Conservation (phyloP, 2,329 filamentous ascomycete genomes). For the Zymoseptoria passerinii region DNA sequence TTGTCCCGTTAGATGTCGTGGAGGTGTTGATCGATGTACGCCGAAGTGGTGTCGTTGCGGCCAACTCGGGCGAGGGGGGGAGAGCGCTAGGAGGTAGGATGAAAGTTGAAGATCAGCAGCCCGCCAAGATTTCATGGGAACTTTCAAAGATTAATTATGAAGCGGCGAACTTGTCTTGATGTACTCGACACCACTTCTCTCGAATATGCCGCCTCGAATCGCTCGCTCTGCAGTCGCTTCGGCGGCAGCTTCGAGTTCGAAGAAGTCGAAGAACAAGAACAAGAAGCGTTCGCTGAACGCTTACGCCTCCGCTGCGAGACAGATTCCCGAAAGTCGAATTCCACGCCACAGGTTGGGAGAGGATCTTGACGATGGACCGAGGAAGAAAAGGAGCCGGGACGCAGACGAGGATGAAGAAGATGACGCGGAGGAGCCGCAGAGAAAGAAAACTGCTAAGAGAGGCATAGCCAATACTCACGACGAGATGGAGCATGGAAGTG, state of each 20-base stretch:
- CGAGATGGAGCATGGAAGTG: slow-evolving; percentile 64
- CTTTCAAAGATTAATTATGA: neutral
- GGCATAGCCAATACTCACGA: slow-evolving; percentile 25
- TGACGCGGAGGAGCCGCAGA: slow-evolving; percentile 21
- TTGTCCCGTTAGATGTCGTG: neutral
- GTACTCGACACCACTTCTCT: neutral
- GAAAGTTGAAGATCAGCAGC: slow-evolving; percentile 1
- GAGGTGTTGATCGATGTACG: neutral
- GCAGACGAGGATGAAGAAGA: slow-evolving; percentile 46
- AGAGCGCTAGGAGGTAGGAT: slow-evolving; percentile 7
- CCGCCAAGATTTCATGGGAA: neutral
- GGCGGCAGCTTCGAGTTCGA: slow-evolving; percentile 21
- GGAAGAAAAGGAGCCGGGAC: slow-evolving; percentile 36
- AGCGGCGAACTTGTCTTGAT: neutral
- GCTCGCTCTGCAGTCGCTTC: slow-evolving; percentile 29
- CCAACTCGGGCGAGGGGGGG: slow-evolving; percentile 9
- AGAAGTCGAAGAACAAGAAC: slow-evolving; percentile 35
- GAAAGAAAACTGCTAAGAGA: slow-evolving; percentile 27
- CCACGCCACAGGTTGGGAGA: slow-evolving; percentile 52
- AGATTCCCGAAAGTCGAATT: slow-evolving; percentile 48
- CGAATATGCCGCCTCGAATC: slow-evolving; percentile 39
- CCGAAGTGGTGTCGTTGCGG: neutral
- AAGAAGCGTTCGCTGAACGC: slow-evolving; percentile 53
- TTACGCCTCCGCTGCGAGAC: slow-evolving; percentile 53
- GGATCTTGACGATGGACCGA: slow-evolving; percentile 36